Conservation (phyloP, 257 asterid species). For the Jasminum sambac region DNA sequence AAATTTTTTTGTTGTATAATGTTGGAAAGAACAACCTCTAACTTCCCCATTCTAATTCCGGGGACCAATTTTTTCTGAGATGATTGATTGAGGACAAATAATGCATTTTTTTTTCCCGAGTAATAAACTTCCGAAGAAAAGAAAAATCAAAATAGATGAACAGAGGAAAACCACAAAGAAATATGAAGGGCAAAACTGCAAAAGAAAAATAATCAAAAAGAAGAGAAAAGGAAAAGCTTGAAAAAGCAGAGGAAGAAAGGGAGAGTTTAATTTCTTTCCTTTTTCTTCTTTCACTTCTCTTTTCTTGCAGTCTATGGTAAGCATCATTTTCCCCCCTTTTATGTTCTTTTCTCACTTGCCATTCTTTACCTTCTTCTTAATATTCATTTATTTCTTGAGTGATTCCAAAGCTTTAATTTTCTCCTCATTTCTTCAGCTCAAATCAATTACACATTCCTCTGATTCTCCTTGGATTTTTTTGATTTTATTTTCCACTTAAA, state of each 20-base stretch:
- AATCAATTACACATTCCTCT: conserved; percentile 33
- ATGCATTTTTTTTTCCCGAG: not conserved
- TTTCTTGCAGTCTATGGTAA: conserved; percentile 45
- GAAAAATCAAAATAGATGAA: not conserved
- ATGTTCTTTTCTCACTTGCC: not conserved
- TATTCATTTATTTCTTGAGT: conserved; percentile 19
- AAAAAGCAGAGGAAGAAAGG: conserved; percentile 23
- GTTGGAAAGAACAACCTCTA: too few relatives aligned
- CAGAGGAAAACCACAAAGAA: not conserved
- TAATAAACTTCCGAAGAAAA: too few relatives aligned
- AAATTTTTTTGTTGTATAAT: too few relatives aligned
- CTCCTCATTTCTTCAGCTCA: conserved; percentile 48
- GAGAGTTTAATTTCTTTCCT: conserved; percentile 31
- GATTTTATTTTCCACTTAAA: conserved; percentile 13
- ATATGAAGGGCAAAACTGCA: conserved; percentile 5
- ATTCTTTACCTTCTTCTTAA: conserved; percentile 7
- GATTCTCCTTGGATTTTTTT: conserved; percentile 36
- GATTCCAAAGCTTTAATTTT: conserved; percentile 40
- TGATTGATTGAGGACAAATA: not conserved
- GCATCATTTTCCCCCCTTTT: not conserved
- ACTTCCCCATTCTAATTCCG: not conserved
- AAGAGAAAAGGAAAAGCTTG: conserved; percentile 30
- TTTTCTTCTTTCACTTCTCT: conserved; percentile 40
- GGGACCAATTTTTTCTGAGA: not conserved
- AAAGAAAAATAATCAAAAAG: conserved; percentile 12